Base-by-base conservation (phyloP, 2,329 filamentous ascomycete genomes). In the Colletotrichum shisoi region DNA sequence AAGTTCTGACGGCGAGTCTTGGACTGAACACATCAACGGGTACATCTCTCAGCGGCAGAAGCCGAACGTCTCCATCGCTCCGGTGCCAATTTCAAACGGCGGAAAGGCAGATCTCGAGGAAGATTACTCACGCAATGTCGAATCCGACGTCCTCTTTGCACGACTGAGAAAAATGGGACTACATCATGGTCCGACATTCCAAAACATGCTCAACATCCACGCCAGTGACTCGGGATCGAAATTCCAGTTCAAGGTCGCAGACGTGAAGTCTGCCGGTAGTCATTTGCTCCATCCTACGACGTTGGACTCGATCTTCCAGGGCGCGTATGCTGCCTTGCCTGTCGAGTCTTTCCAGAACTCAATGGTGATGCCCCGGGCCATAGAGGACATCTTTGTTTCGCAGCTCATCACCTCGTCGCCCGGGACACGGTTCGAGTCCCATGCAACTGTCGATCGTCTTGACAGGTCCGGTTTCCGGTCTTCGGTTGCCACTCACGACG, bases 241-340 rank as follows among this genome's bases (percentile, higher is more conserved):
- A 84, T 71, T 87, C 83, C 4, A 80, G 74, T 70, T 76, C 80
- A 2, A 78, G 75, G 46, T 87, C 86, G 85, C 85, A 83, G 53
- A 58, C 24, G 17, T 39, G 13, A 58, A 27, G 3, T 63, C 46
- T 6, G 84, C 87, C 70, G 86, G 80, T 63, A 76, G 79, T 3
- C 83, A 87, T 70, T 5, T 67, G 1, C 31, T 67, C 15, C 64
- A 67, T 31, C 59, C 64, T 1, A 67, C 60, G 12, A 67, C 64
- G 1, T 5, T 63, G 31, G 60, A 67, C 49, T 67, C 64, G 0
- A 34, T 67, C 4, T 67, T 67, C 34, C 64, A 63, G 3, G 64
- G 53, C 3, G 46, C 59, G 1, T 67, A 67, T 19, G 52, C 60
- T 4, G 53, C 64, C 4, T 21, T 67, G 0, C 15, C 60, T 12